Evolutionary conservation across 768 basidiomycete species (phyloP).

Genomic region (Thelephora aurantiotincta): DNA sequence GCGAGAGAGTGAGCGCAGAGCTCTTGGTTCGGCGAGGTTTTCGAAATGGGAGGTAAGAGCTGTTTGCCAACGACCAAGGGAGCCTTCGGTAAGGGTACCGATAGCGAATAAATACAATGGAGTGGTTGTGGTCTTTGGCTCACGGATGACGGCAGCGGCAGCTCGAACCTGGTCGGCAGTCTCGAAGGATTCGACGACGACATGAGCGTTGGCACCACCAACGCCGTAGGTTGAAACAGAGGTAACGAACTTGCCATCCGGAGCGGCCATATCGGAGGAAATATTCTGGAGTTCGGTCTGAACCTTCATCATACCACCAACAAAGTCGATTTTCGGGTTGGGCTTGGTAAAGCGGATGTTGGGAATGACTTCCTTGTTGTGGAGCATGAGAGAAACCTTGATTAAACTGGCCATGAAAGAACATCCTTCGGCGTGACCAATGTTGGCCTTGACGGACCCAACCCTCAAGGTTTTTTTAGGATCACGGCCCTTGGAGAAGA

Average conservation of each 20-base stretch:
- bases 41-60: slow-evolving; percentile 8
- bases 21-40: slow-evolving; percentile 10
- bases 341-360: slow-evolving; percentile 10
- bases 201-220: slow-evolving; percentile 20
- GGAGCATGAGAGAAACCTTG: slow-evolving; percentile 18
- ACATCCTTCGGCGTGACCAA: slow-evolving; percentile 24
- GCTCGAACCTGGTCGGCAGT: slow-evolving; percentile 4
- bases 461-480: slow-evolving; percentile 15
- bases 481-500: slow-evolving; percentile 15
- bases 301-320: slow-evolving; percentile 8
- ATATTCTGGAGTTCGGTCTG: slow-evolving; percentile 12
- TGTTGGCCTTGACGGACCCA: slow-evolving; percentile 31
- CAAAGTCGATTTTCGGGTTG: slow-evolving; percentile 7
- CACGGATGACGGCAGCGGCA: background rate
- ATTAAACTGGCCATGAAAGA: slow-evolving; percentile 21
- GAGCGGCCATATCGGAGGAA: slow-evolving; percentile 15
- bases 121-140: slow-evolving; percentile 2
- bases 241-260: slow-evolving; percentile 16
- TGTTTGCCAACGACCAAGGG: slow-evolving; percentile 15
- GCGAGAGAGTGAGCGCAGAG: slow-evolving; percentile 15
- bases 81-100: slow-evolving; percentile 16
- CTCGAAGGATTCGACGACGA: slow-evolving; percentile 17
- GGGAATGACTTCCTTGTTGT: slow-evolving; percentile 7
- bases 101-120: slow-evolving; percentile 14
- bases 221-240: slow-evolving; percentile 21